Conservation (phyloP, 1,139 yeast genomes). For the Kodamaea anthophila region DNA sequence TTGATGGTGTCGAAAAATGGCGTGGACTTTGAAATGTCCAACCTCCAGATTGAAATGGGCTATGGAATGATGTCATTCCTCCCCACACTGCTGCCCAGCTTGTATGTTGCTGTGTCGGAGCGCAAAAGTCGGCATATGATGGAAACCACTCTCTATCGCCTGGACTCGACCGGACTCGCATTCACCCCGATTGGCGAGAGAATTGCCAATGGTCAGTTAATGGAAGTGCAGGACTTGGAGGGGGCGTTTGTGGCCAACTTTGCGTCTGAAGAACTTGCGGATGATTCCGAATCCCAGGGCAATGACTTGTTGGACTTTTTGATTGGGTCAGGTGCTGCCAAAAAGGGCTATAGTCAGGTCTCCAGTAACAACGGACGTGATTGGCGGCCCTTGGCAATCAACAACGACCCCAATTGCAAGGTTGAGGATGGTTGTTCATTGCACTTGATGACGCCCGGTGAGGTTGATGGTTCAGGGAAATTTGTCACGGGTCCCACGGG, state of each 20-base stretch:
- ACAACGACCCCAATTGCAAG: constrained; percentile 42
- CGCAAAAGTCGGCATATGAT: constrained; percentile 14
- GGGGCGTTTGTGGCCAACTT: constrained; percentile 64
- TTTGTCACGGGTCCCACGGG: constrained; percentile 65
- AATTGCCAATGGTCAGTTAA: constrained; percentile 38
- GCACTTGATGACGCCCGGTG: constrained; percentile 46
- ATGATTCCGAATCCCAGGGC: constrained; percentile 16
- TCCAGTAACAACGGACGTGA: constrained; percentile 61
- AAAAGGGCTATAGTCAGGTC: constrained; percentile 24
- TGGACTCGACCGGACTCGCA: constrained; percentile 59
- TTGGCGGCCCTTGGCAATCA: constrained; percentile 49
- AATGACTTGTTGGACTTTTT: constrained; percentile 24
- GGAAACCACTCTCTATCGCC: constrained; percentile 39
- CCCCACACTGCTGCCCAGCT: constrained; percentile 50
- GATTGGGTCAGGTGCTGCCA: constrained; percentile 21
- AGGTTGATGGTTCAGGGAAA: constrained; percentile 50
- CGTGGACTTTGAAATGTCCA: constrained; percentile 42
- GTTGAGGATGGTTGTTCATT: constrained; percentile 48
- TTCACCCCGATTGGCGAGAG: constrained; percentile 44
- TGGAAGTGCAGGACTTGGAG: constrained; percentile 55
- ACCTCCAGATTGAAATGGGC: constrained; percentile 40
- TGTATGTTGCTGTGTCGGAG: constrained; percentile 48
- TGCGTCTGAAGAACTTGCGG: constrained; percentile 12
- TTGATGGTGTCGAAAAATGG: constrained; percentile 60
- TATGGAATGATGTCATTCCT: constrained; percentile 46